Percentiles rank a stretch among this genome's conserved stretches.
phyloP scores from a whole-genome alignment of 202 grass and related monocot genomes.

The Brachypodium distachyon region DNA sequence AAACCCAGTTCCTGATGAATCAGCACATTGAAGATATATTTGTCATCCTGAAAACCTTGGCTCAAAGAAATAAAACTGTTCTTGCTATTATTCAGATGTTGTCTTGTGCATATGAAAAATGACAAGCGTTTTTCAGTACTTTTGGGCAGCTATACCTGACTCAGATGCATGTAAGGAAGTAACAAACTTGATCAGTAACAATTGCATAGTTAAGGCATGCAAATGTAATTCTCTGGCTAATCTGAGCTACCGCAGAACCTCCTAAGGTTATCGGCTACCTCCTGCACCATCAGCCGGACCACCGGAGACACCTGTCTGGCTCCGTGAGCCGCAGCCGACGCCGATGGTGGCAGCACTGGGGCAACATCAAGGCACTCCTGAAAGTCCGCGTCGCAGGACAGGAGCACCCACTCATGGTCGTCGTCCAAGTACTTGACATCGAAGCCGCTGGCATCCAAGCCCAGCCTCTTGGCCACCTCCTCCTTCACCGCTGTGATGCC shows the following conservation, averaged over 20 bases:
- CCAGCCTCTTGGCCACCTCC: constrained; percentile 61
- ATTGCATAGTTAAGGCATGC: neutral
- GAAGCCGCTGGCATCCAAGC: constrained; percentile 28
- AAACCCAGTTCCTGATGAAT: too few relatives aligned
- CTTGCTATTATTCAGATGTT: neutral
- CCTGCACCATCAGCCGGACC: constrained; percentile 60
- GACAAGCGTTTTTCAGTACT: neutral
- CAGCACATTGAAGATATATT: too few relatives aligned
- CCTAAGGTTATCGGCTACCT: constrained; percentile 29
- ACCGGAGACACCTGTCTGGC: constrained; percentile 6
- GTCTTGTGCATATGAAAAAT: neutral
- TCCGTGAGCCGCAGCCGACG: neutral
- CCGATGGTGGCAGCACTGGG: neutral
- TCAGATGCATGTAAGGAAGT: neutral
- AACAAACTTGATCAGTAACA: constrained; percentile 5
- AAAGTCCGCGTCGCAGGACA: constrained; percentile 56
- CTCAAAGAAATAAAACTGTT: neutral
- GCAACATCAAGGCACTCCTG: constrained; percentile 54
- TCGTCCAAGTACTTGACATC: constrained; percentile 69
- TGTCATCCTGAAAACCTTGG: too few relatives aligned
- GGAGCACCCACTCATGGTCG: constrained; percentile 57
- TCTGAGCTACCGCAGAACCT: constrained; percentile 73
- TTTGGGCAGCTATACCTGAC: neutral
- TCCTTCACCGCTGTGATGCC: constrained; percentile 24
- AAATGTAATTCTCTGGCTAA: neutral